phyloP scores from a whole-genome alignment of 1,284 basidiomycete genomes.

The Melampsora medusae region DNA sequence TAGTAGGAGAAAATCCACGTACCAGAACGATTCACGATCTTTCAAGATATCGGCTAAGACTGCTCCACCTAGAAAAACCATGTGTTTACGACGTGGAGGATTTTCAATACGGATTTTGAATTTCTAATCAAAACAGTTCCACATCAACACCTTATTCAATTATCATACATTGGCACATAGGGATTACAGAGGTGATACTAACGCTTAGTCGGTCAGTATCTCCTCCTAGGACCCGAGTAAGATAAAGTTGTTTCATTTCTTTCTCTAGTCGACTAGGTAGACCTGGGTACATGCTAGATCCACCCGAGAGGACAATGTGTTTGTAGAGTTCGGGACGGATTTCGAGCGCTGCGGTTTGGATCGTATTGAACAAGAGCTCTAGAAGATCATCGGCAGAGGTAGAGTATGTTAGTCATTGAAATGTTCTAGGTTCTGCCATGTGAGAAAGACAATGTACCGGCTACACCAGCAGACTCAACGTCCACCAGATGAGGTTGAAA shows the following conservation, averaged over 20 bases:
- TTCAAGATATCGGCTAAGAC: slow-evolving; percentile 92
- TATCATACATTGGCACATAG: too few relatives aligned
- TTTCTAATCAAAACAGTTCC: slow-evolving; percentile 73
- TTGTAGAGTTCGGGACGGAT: slow-evolving; percentile 90
- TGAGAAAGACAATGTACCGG: slow-evolving; percentile 61
- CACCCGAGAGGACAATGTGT: slow-evolving; percentile 94
- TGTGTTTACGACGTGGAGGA: slow-evolving; percentile 94
- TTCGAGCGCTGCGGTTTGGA: slow-evolving; percentile 88
- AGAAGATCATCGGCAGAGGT: not conserved
- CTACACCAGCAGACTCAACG: slow-evolving; percentile 92
- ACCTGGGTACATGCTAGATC: slow-evolving; percentile 98
- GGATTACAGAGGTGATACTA: slow-evolving; percentile 54
- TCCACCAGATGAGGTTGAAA: slow-evolving; percentile 99
- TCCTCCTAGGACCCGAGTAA: slow-evolving; percentile 81
- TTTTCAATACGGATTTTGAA: slow-evolving; percentile 99
- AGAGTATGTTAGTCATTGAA: not conserved
- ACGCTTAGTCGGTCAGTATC: slow-evolving; percentile 83
- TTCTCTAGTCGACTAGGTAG: slow-evolving; percentile 94
- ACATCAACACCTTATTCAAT: not conserved
- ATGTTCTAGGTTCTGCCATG: not conserved
- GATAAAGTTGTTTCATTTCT: slow-evolving; percentile 98
- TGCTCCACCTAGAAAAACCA: slow-evolving; percentile 96
- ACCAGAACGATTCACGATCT: slow-evolving; percentile 82
- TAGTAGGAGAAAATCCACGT: not conserved
- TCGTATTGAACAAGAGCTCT: slow-evolving; percentile 96